A percentile compares a stretch with the other conserved stretches of the same genome.
These are phyloP conservation scores for Raphanus raphanistrum DNA, from an alignment of 345 rosid genomes.

Conservation along the genomic window DNA sequence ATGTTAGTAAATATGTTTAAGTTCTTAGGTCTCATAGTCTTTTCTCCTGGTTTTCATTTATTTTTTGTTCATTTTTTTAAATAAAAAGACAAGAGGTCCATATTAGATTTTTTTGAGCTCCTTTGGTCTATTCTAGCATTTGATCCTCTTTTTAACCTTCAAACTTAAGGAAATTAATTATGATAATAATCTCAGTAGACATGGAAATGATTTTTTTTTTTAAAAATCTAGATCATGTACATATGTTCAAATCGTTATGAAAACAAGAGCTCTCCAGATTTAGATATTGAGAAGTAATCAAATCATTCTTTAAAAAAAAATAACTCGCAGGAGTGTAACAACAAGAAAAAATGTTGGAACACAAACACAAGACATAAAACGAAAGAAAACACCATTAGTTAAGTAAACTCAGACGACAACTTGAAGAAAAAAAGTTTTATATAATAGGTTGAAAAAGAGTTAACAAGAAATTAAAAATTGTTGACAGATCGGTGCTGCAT, in stretches of 20 bases:
- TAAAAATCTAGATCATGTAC: not conserved
- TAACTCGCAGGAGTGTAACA: not conserved
- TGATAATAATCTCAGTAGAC: not conserved
- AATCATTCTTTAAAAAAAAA: not conserved
- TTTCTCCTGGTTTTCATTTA: too few relatives aligned
- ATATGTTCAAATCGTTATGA: not conserved
- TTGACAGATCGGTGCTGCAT: not conserved
- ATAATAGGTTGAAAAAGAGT: not conserved
- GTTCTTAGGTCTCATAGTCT: too few relatives aligned
- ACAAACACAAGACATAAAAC: not conserved
- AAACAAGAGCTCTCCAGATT: not conserved
- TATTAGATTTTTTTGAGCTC: too few relatives aligned
- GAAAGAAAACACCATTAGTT: not conserved
- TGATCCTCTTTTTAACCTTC: too few relatives aligned
- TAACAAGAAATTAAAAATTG: not conserved
- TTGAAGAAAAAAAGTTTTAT: conserved; percentile 5
- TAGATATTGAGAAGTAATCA: not conserved
- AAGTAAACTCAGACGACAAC: conserved; percentile 23
- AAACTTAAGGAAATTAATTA: too few relatives aligned
- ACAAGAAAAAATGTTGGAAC: not conserved
- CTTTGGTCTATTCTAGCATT: too few relatives aligned
- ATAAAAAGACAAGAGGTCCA: too few relatives aligned
- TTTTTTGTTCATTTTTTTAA: too few relatives aligned
- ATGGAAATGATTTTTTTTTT: not conserved
- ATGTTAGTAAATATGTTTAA: too few relatives aligned